Evolutionary conservation across 768 basidiomycete genomes (phyloP).

Genomic region (Macrolepiota fuliginosa): DNA sequence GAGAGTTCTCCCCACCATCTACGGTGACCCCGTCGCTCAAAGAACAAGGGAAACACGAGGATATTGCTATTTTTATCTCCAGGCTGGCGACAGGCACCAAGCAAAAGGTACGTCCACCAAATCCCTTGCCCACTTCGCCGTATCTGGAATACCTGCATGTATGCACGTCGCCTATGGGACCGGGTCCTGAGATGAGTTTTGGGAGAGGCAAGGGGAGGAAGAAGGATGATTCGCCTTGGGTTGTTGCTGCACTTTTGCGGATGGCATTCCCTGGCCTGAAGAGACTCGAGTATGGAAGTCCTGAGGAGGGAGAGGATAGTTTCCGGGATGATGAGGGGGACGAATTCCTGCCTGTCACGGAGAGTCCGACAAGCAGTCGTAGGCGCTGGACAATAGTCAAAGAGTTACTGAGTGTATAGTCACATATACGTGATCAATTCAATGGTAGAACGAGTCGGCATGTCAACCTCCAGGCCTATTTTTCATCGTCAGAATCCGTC

Average conservation of each 20-base stretch:
- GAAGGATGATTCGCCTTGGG: neutral
- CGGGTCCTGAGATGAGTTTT: neutral
- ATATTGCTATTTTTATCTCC: neutral
- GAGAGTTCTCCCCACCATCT: neutral
- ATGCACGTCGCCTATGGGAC: neutral
- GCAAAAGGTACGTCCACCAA: neutral
- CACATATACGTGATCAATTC: neutral
- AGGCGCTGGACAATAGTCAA: neutral
- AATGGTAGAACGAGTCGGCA: neutral
- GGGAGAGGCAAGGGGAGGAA: neutral
- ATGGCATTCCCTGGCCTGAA: neutral
- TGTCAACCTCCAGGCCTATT: neutral
- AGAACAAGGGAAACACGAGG: neutral
- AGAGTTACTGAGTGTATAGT: neutral
- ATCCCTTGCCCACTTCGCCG: neutral
- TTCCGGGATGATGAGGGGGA: neutral
- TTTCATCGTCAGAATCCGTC: neutral
- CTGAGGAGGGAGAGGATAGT: neutral
- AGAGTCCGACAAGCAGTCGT: neutral
- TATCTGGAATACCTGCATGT: neutral
- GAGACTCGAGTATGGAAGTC: neutral
- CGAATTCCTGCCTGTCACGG: neutral
- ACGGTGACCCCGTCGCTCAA: neutral
- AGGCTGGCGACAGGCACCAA: neutral
- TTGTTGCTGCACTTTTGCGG: neutral